A percentile compares a stretch with the other conserved stretches of the same genome.
Evolutionary conservation across 2,329 filamentous ascomycete genomes (phyloP).

Genomic region (Colletotrichum higginsianum): DNA sequence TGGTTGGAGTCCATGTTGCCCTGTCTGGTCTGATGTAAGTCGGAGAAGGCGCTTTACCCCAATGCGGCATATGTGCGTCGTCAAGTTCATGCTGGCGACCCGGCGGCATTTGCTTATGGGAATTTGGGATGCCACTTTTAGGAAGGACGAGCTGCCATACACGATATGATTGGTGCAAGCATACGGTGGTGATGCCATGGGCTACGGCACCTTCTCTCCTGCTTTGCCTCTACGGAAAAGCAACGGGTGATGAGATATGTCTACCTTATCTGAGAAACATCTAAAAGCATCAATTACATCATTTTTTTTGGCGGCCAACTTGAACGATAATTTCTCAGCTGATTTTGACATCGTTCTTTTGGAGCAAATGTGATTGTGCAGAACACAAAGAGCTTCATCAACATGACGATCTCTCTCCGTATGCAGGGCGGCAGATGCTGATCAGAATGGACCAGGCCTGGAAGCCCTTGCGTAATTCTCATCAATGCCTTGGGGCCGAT

Average conservation of each 20-base stretch:
- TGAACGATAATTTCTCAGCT: no score
- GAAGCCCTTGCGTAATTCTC: not conserved
- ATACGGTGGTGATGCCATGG: not conserved
- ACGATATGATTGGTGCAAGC: not conserved
- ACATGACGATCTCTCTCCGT: not conserved
- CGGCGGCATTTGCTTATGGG: not conserved
- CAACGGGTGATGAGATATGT: no score
- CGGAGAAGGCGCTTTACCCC: not conserved
- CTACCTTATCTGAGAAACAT: no score
- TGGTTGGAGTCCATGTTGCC: not conserved
- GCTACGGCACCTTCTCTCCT: not conserved
- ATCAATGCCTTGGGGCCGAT: no score
- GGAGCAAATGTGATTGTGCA: no score
- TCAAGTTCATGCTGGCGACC: slow-evolving; percentile 6
- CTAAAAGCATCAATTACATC: no score
- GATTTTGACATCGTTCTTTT: no score
- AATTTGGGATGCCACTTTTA: not conserved
- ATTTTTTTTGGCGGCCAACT: no score
- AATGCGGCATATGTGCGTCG: slow-evolving; percentile 9
- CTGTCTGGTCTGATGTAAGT: slow-evolving; percentile 21
- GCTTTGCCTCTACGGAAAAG: no score
- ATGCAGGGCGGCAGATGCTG: not conserved
- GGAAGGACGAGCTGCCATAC: slow-evolving; percentile 7
- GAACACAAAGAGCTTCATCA: not conserved
- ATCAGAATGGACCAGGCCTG: not conserved